Evolutionary conservation across 371 early-diverging fungal species (phyloP), one percentile per base, ranked within the genome.

Genomic region (Apophysomyces variabilis): DNA sequence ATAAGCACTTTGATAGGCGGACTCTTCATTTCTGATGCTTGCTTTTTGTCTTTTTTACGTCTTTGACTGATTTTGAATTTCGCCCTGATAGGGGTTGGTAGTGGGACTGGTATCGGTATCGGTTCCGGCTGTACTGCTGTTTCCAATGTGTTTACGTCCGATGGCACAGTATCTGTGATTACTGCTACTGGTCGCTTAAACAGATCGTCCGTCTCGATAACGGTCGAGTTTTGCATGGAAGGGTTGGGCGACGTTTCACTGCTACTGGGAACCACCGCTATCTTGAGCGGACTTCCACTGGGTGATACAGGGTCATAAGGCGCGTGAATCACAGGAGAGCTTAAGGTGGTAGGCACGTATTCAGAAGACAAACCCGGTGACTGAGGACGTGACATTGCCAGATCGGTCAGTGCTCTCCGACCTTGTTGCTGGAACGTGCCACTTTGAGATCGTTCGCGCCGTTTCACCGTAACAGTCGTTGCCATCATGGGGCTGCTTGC

Each of bases 1-100:
- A 91, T 89, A 11, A 91, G 76, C 1, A 91, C 92, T 58, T 87
- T 85, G 65, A 91, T 87, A 13, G 85, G 87, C 6, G 84, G 86
- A 64, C 75, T 83, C 3, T 16, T 50, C 54, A 50, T 50, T 11
- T 50, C 54, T 11, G 54, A 18, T 5, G 21, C 54, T 21, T 50
- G 54, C 11, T 59, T 47, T 62, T 57, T 57, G 36, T 58, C 61
- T 39, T 43, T 59, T 58, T 58, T 60, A 60, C 38, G 39, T 32
- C 64, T 47, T 11, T 63, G 37, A 35, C 64, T 63, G 5, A 63
- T 26, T 57, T 56, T 63, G 18, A 54, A 63, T n/a, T 21, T 36
- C 11, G 37, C 37, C 67, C 62, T 74, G 7, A 64, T 21, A 26
- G 38, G 26, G 3, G 54, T 50, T 18, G 9, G 54, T 36, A 13